These are phyloP conservation scores for Suillus variegatus DNA, from an alignment of 768 basidiomycete genomes.

Conservation along the genomic window DNA sequence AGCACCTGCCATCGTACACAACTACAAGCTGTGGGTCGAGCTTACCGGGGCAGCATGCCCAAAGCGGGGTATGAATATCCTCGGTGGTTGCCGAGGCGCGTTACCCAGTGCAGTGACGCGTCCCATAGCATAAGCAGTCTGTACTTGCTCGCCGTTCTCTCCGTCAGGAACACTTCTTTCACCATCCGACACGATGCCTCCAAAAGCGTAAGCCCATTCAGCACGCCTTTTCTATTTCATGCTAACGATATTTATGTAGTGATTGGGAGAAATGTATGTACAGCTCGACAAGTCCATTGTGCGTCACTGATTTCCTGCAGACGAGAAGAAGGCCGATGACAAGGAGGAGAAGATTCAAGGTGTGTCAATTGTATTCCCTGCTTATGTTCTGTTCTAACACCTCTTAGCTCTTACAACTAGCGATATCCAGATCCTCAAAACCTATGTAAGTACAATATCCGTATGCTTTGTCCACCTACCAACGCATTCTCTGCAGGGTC, in stretches of 20 bases:
- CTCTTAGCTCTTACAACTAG: slow-evolving; percentile 88
- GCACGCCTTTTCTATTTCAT: neutral
- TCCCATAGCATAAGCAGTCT: slow-evolving; percentile 26
- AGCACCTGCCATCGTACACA: slow-evolving; percentile 80
- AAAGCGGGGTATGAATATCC: slow-evolving; percentile 30
- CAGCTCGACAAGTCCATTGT: neutral
- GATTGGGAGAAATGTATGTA: slow-evolving; percentile 97
- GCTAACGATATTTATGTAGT: slow-evolving; percentile 43
- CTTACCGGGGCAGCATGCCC: slow-evolving; percentile 11
- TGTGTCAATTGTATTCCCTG: slow-evolving; percentile 33
- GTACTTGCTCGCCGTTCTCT: slow-evolving; percentile 21
- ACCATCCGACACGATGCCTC: slow-evolving; percentile 64
- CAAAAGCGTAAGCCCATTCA: slow-evolving; percentile 80
- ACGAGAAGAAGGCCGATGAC: slow-evolving; percentile 82
- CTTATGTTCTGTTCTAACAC: slow-evolving; percentile 12
- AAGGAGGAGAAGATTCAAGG: slow-evolving; percentile 94
- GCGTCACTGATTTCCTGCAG: slow-evolving; percentile 39
- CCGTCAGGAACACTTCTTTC: slow-evolving; percentile 18
- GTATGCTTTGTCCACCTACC: neutral
- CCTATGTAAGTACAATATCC: slow-evolving; percentile 65
- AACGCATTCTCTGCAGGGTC: slow-evolving; percentile 60
- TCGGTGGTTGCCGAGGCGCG: slow-evolving; percentile 31
- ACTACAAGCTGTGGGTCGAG: slow-evolving; percentile 10
- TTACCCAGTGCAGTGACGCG: slow-evolving; percentile 36
- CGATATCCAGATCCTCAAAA: slow-evolving; percentile 98